A percentile compares a stretch with the other conserved stretches of the same genome.
Conservation (phyloP, 1,139 yeast species). For the Taphrina flavorubra region DNA sequence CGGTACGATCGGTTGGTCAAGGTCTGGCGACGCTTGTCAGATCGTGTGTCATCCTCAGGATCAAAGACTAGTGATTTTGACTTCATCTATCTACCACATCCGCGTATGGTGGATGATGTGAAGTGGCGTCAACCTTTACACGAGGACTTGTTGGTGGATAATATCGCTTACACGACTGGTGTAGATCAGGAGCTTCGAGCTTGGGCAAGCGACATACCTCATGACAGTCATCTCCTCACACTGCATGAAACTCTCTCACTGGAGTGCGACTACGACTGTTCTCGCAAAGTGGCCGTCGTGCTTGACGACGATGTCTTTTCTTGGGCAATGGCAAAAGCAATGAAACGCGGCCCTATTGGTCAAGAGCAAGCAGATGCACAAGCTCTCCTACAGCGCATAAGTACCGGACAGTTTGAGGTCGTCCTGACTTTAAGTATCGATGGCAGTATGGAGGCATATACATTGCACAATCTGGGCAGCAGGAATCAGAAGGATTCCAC, state of each 20-base stretch:
- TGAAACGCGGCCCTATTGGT: slow-evolving; percentile 19
- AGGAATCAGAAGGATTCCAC: slow-evolving; percentile 43
- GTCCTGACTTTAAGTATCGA: slow-evolving; percentile 59
- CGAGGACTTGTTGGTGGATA: slow-evolving; percentile 48
- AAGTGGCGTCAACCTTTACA: slow-evolving; percentile 59
- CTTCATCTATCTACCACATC: slow-evolving; percentile 70
- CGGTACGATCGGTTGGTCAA: slow-evolving; percentile 70
- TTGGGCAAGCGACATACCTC: slow-evolving; percentile 71
- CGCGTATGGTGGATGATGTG: slow-evolving; percentile 61
- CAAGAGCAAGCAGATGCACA: slow-evolving; percentile 43
- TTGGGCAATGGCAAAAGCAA: slow-evolving; percentile 40
- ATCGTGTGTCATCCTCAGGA: slow-evolving; percentile 66
- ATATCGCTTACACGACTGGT: slow-evolving; percentile 66
- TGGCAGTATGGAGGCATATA: slow-evolving; percentile 59
- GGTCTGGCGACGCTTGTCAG: slow-evolving; percentile 62
- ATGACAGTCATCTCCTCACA: slow-evolving; percentile 46
- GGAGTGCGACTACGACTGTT: slow-evolving; percentile 41
- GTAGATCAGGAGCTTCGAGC: slow-evolving; percentile 64
- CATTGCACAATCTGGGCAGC: slow-evolving; percentile 60
- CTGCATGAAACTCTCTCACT: slow-evolving; percentile 47
- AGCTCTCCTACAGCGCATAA: slow-evolving; percentile 48
- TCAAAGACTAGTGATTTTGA: slow-evolving; percentile 72
- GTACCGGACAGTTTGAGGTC: slow-evolving; percentile 58
- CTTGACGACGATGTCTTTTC: slow-evolving; percentile 53
- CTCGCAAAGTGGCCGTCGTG: slow-evolving; percentile 54